Evolutionary conservation across 176 grass and related monocot genomes (phyloP).

Genomic region (Lolium multiflorum): DNA sequence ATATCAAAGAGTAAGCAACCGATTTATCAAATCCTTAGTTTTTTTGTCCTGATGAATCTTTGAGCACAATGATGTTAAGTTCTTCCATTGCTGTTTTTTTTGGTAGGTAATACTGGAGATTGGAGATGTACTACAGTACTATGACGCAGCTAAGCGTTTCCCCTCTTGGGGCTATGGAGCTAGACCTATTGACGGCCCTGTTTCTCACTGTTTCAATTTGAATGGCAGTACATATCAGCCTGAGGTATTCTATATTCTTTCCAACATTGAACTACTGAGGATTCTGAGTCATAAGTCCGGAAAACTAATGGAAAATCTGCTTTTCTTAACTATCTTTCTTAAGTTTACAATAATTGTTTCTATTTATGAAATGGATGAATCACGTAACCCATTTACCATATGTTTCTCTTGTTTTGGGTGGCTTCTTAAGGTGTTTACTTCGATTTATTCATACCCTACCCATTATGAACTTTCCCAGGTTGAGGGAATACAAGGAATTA

Average conservation of each 20-base stretch:
- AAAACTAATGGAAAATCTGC: constrained; percentile 7
- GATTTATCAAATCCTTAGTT: constrained; percentile 34
- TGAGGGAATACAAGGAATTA: constrained; percentile 97
- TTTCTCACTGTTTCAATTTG: constrained; percentile 98
- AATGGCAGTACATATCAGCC: constrained; percentile 93
- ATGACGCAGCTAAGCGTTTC: constrained; percentile 77
- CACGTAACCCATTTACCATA: neutral
- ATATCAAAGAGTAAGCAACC: constrained; percentile 92
- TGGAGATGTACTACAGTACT: constrained; percentile 90
- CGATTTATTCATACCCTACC: constrained; percentile 34
- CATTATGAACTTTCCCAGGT: constrained; percentile 61
- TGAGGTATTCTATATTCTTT: constrained; percentile 59
- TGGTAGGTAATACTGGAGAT: constrained; percentile 91
- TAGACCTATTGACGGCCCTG: constrained; percentile 97
- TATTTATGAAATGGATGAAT: constrained; percentile 23
- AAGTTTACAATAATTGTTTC: constrained; percentile 21
- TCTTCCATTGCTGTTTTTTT: constrained; percentile 38
- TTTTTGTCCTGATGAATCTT: constrained; percentile 40
- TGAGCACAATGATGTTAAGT: constrained; percentile 40
- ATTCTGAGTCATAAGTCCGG: neutral
- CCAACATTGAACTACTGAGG: constrained; percentile 25
- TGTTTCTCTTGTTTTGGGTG: constrained; percentile 16
- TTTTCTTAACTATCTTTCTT: constrained; percentile 10
- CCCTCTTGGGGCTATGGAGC: constrained; percentile 97
- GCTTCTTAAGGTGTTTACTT: constrained; percentile 34